These are phyloP conservation scores for Pichia californica DNA, from an alignment of 805 yeast genomes.

Conservation along the genomic window DNA sequence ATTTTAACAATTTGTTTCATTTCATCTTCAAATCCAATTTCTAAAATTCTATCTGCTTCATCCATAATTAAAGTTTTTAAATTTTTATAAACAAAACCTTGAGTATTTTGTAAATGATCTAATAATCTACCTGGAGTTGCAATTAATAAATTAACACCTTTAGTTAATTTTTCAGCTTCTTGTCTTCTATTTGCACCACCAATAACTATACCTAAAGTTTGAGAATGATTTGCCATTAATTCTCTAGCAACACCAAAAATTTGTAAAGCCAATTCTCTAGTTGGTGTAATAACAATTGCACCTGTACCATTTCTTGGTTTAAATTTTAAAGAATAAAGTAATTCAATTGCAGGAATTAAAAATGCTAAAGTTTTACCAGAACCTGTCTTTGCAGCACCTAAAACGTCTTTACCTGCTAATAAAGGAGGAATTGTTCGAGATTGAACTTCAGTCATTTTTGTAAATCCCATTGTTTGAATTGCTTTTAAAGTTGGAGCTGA, in stretches of 20 bases:
- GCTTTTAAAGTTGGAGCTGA: slow-evolving; percentile 81
- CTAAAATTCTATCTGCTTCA: slow-evolving; percentile 97
- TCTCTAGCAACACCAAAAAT: slow-evolving; percentile 98
- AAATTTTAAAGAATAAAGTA: slow-evolving; percentile 82
- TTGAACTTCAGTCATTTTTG: slow-evolving; percentile 89
- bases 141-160: slow-evolving; percentile 89
- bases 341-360: slow-evolving; percentile 90
- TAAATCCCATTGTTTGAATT: slow-evolving; percentile 82
- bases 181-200: slow-evolving; percentile 98
- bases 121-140: slow-evolving; percentile 97
- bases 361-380: slow-evolving; percentile 98
- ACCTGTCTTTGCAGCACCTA: slow-evolving; percentile 99
- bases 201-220: slow-evolving; percentile 92
- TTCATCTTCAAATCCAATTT: slow-evolving; percentile 98
- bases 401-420: slow-evolving; percentile 92
- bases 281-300: slow-evolving; percentile 91
- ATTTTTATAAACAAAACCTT: slow-evolving; percentile 90
- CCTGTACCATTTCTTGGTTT: slow-evolving; percentile 99
- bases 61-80: slow-evolving; percentile 90
- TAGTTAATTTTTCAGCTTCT: slow-evolving; percentile 88
- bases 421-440: slow-evolving; percentile 94
- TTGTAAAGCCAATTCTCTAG: slow-evolving; percentile 95
- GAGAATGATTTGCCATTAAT: slow-evolving; percentile 81
- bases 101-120: slow-evolving; percentile 94
- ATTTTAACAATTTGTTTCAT: slow-evolving; percentile 95